phyloP scores from a whole-genome alignment of 1,284 basidiomycete species.

The Puccinia coronata region DNA sequence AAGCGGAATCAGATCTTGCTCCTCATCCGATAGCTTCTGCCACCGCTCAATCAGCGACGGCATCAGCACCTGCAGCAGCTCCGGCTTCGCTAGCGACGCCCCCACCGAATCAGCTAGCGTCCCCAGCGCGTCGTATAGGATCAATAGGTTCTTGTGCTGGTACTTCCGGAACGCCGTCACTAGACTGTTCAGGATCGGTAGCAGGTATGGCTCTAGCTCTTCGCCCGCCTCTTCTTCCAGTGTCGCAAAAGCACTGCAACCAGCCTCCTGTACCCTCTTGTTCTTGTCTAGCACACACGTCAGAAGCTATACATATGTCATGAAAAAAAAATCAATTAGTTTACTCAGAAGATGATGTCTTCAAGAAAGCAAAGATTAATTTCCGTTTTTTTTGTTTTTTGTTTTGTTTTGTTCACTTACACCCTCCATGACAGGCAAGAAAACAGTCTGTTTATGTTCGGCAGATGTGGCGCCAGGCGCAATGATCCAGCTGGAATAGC shows the following conservation, averaged over 20 bases:
- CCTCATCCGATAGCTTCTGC: conserved; percentile 82
- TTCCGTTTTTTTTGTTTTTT: no score
- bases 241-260: conserved; percentile 97
- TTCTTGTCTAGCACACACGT: conserved; percentile 98
- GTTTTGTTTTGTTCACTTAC: conserved; percentile 66
- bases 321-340: neutral
- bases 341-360: no score
- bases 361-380: neutral
- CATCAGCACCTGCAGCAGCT: conserved; percentile 93
- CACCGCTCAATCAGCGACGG: conserved; percentile 88
- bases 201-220: conserved; percentile 86
- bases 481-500: conserved; percentile 92
- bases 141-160: conserved; percentile 98
- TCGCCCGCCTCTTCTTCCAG: conserved; percentile 94
- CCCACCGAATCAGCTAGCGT: conserved; percentile 97
- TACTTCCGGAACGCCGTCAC: conserved; percentile 97
- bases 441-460: conserved; percentile 86
- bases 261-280: conserved; percentile 98
- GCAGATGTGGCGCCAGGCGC: conserved; percentile 70
- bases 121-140: conserved; percentile 95
- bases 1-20: conserved; percentile 89
- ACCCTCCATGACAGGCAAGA: conserved; percentile 96
- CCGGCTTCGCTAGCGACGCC: conserved; percentile 76
- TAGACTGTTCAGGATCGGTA: conserved; percentile 89
- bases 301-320: conserved; percentile 67